Evolutionary conservation across 805 yeast species (phyloP).

Genomic region (Yamadazyma kitorensis): DNA sequence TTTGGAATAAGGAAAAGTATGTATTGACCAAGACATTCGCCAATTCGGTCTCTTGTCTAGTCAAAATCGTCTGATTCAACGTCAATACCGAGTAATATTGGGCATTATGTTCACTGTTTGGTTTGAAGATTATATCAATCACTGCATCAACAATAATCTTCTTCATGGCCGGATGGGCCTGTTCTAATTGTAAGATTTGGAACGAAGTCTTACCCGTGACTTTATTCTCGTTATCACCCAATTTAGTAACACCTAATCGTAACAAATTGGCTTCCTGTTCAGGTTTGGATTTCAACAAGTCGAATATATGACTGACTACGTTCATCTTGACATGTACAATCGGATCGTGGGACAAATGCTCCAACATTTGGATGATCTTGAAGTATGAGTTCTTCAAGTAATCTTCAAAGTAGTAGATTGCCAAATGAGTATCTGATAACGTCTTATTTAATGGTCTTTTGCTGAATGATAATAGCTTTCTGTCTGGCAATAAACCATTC

Average conservation of each 20-base stretch:
- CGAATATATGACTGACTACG: conserved; percentile 73
- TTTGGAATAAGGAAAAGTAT: conserved; percentile 84
- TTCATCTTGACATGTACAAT: conserved; percentile 83
- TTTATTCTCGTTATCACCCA: conserved; percentile 90
- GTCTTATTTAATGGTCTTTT: conserved; percentile 59
- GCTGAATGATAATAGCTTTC: conserved; percentile 77
- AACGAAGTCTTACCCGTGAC: conserved; percentile 88
- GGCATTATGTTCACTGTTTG: conserved; percentile 75
- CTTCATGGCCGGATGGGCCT: conserved; percentile 96
- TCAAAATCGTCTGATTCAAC: conserved; percentile 87
- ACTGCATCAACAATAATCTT: conserved; percentile 73
- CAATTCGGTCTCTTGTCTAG: conserved; percentile 69
- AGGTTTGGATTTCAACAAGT: conserved; percentile 78
- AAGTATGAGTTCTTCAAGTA: conserved; percentile 76
- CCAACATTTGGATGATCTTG: conserved; percentile 71
- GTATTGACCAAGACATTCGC: conserved; percentile 83
- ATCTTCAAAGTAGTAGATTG: conserved; percentile 85
- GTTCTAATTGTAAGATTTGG: conserved; percentile 74
- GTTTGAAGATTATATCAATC: conserved; percentile 73
- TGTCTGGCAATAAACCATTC: conserved; percentile 80
- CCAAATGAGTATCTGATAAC: conserved; percentile 48
- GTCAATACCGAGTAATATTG: conserved; percentile 86
- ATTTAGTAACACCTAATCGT: conserved; percentile 85
- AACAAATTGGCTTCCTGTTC: conserved; percentile 94
- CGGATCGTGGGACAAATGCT: conserved; percentile 83